A percentile compares a stretch with the other conserved stretches of the same genome.
phyloP scores from a whole-genome alignment of 139 green algal genomes.

The Tetraselmis striata region DNA sequence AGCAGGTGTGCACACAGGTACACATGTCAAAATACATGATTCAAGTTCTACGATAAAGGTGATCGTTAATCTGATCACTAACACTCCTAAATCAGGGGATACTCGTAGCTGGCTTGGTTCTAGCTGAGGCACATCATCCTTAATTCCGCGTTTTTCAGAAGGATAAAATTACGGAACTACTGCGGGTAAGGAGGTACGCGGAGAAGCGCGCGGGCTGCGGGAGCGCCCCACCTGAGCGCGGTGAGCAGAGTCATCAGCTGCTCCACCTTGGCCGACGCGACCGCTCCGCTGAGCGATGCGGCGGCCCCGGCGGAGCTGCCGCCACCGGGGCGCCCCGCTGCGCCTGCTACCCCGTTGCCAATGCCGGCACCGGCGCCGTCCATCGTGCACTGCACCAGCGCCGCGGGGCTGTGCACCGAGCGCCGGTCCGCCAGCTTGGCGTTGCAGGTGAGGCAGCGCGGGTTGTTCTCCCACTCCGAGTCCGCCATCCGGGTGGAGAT shows the following conservation, averaged over 20 bases:
- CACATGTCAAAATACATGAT: too few relatives aligned
- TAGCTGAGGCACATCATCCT: too few relatives aligned
- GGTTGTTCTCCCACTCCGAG: slow-evolving; percentile 33
- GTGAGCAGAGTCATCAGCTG: slow-evolving; percentile 38
- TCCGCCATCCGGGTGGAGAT: slow-evolving; percentile 29
- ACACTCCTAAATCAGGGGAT: too few relatives aligned
- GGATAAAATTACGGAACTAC: too few relatives aligned
- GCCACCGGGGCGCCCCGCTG: background rate
- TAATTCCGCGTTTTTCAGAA: too few relatives aligned
- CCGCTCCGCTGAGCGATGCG: background rate
- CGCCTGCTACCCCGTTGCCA: slow-evolving; percentile 5
- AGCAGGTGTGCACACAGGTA: too few relatives aligned
- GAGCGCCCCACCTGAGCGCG: background rate
- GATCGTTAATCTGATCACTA: too few relatives aligned
- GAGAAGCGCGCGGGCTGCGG: too few relatives aligned
- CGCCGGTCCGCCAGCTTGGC: background rate
- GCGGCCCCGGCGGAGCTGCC: slow-evolving; percentile 1
- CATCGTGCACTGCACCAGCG: background rate
- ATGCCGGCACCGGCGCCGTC: background rate
- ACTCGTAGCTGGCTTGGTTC: too few relatives aligned
- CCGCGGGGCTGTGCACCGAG: background rate
- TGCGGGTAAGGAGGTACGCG: too few relatives aligned
- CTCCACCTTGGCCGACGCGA: slow-evolving; percentile 28
- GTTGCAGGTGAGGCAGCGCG: background rate
- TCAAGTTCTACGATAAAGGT: too few relatives aligned